Evolutionary conservation across 768 basidiomycete species (phyloP).

Genomic region (Crepidotus variabilis): DNA sequence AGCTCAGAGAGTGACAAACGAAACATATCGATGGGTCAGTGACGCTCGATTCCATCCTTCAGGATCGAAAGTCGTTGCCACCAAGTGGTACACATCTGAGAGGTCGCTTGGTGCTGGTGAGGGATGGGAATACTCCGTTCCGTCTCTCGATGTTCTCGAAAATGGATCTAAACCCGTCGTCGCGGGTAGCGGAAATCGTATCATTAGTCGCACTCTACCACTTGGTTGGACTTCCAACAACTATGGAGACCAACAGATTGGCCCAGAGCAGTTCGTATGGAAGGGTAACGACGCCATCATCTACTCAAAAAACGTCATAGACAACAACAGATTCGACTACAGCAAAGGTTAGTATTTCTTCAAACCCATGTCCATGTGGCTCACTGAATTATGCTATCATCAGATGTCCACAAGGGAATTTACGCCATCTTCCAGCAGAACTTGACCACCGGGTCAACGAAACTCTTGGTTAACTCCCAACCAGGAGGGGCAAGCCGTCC

Average conservation of each 20-base stretch:
- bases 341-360: slow-evolving; percentile 51
- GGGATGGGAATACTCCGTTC: slow-evolving; percentile 65
- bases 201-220: slow-evolving; percentile 56
- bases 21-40: slow-evolving; percentile 68
- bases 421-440: slow-evolving; percentile 70
- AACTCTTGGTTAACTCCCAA: slow-evolving; percentile 47
- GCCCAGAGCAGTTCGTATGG: slow-evolving; percentile 72
- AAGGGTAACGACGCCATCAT: slow-evolving; percentile 52
- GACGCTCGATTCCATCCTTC: slow-evolving; percentile 72
- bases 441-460: slow-evolving; percentile 49
- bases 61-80: slow-evolving; percentile 60
- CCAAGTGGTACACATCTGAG: slow-evolving; percentile 62
- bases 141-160: slow-evolving; percentile 31
- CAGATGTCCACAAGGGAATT: slow-evolving; percentile 69
- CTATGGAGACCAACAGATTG: slow-evolving; percentile 70
- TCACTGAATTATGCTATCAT: neutral
- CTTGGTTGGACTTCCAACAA: slow-evolving; percentile 55
- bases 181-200: slow-evolving; percentile 45
- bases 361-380: too few species aligned
- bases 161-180: slow-evolving; percentile 22
- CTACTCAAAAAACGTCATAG: slow-evolving; percentile 61
- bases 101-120: slow-evolving; percentile 71
- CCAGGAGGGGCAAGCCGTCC: slow-evolving; percentile 76
- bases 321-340: slow-evolving; percentile 49
- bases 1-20: slow-evolving; percentile 61